Evolutionary conservation across 805 yeast genomes (phyloP).

Genomic region (Cyberlindnera samutprakarnensis): DNA sequence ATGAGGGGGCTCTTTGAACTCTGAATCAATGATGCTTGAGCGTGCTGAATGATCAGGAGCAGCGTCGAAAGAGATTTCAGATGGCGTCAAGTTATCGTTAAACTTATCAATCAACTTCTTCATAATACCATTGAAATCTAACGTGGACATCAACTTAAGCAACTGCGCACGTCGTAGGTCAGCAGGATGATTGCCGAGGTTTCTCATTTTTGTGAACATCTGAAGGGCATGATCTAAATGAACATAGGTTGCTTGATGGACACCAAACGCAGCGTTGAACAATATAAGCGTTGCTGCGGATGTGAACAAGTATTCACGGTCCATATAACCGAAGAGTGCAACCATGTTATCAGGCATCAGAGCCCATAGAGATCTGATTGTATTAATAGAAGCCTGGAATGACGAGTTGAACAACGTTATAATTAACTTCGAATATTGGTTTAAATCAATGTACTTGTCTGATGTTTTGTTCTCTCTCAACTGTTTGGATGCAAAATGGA

Average conservation of each 20-base stretch:
- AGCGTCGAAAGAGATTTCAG: slow-evolving; percentile 9
- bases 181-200: slow-evolving; percentile 75
- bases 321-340: slow-evolving; percentile 86
- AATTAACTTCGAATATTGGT: slow-evolving; percentile 59
- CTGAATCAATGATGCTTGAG: neutral
- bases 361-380: slow-evolving; percentile 68
- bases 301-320: slow-evolving; percentile 71
- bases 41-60: neutral
- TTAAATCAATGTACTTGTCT: slow-evolving; percentile 54
- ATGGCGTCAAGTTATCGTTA: slow-evolving; percentile 31
- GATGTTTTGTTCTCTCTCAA: slow-evolving; percentile 39
- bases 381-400: slow-evolving; percentile 73
- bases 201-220: slow-evolving; percentile 68
- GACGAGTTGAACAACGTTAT: slow-evolving; percentile 68
- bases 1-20: neutral
- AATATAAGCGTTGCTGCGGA: slow-evolving; percentile 67
- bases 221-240: slow-evolving; percentile 67
- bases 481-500: slow-evolving; percentile 68
- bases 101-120: slow-evolving; percentile 47
- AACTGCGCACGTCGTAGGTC: slow-evolving; percentile 67
- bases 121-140: slow-evolving; percentile 67
- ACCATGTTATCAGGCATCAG: slow-evolving; percentile 71
- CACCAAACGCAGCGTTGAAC: slow-evolving; percentile 76
- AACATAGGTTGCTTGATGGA: slow-evolving; percentile 64
- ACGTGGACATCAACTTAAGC: slow-evolving; percentile 51